Conservation (phyloP, 2,329 filamentous ascomycete genomes). For the Paecilomyces formosus region DNA sequence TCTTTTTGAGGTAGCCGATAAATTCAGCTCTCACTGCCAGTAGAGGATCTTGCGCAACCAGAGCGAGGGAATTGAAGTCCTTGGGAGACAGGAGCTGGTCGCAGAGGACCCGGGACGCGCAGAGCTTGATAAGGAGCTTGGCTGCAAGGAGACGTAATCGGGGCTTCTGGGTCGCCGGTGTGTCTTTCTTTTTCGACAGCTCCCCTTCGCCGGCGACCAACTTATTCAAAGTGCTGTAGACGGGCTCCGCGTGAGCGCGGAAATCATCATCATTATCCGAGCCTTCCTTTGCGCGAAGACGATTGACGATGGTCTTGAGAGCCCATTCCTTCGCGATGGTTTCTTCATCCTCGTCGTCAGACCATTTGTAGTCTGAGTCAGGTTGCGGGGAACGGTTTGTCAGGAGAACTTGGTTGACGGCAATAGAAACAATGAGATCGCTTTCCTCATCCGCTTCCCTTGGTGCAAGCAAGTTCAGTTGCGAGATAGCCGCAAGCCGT, state of each 20-base stretch:
- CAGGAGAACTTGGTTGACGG: conserved; percentile 66
- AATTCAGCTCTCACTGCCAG: conserved; percentile 70
- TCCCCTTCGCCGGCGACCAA: conserved; percentile 72
- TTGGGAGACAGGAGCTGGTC: conserved; percentile 65
- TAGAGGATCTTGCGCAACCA: conserved; percentile 71
- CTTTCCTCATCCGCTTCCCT: conserved; percentile 65
- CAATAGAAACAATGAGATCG: conserved; percentile 71
- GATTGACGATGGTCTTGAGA: conserved; percentile 78
- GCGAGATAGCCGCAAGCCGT: conserved; percentile 42
- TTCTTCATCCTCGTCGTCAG: conserved; percentile 68
- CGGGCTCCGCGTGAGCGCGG: conserved; percentile 50
- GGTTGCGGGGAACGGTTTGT: conserved; percentile 52
- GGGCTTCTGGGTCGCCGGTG: conserved; percentile 69
- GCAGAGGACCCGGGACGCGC: conserved; percentile 60
- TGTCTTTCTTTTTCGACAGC: conserved; percentile 65
- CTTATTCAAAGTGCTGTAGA: conserved; percentile 72
- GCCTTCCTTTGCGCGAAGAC: conserved; percentile 60
- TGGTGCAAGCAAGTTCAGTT: conserved; percentile 69
- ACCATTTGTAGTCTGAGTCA: conserved; percentile 58
- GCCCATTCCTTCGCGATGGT: conserved; percentile 77
- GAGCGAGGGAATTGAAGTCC: conserved; percentile 74
- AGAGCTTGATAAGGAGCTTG: conserved; percentile 76
- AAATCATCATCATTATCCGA: conserved; percentile 36
- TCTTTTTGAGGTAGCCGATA: conserved; percentile 76
- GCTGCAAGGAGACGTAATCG: conserved; percentile 77